Evolutionary conservation across 2,329 filamentous ascomycete genomes (phyloP), one percentile per base, ranked within the genome.

Genomic region (Botrytis aclada): DNA sequence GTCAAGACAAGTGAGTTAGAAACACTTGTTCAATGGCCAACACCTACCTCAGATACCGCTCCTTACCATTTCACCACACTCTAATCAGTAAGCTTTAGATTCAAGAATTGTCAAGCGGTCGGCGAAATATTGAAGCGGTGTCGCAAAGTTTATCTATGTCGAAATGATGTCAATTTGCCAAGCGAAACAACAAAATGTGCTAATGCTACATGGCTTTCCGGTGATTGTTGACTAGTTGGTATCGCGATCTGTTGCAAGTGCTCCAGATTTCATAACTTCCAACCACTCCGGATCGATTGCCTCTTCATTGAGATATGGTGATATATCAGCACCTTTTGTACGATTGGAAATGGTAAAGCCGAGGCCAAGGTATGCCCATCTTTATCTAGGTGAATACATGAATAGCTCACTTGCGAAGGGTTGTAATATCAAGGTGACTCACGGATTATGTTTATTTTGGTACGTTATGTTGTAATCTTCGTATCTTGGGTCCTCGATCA

Each of bases 381-480:
- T 72, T 43, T 4, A 60, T 63, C 14, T 43, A 41, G 12, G 25
- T 72, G n/a, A 61, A 39, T 41, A 62, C 29, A 6, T 10, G 18
- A 5, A 47, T 34, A n/a, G 22, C 22, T 12, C 22, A 25, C 51
- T 14, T 41, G 14, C 18, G n/a, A 18, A 16, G 8, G 9, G 10
- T 25, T 41, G 22, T 10, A 12, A n/a, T 14, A 4, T 29, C 18
- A 41, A 18, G 16, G 29, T 3, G 4, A 61, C 51, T 72, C 47
- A 62, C 64, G 64, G 62, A 10, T 72, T 72, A n/a, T 67, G 29
- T 51, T 72, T 69, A 32, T 72, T 78, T n/a, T 76, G 77, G 71
- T 84, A 85, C 3, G 78, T 81, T 73, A 83, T 83, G n/a, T 83
- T 82, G 75, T 83, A 85, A 74, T 85, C 84, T 77, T 85, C 84